These are phyloP conservation scores for Trametes coccinea DNA, from an alignment of 768 basidiomycete genomes.

Conservation along the genomic window DNA sequence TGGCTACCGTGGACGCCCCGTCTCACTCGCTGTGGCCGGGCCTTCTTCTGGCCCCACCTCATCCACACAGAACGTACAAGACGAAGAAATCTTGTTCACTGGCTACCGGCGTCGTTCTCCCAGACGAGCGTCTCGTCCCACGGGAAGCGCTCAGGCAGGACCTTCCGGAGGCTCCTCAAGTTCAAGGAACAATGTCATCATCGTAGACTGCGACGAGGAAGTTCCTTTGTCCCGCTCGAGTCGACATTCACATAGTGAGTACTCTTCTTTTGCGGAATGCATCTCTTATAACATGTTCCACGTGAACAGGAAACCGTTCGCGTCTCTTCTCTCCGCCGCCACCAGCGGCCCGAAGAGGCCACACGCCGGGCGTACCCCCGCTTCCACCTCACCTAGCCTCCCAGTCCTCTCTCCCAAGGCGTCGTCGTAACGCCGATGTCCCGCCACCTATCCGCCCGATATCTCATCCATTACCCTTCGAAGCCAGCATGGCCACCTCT, in stretches of 20 bases:
- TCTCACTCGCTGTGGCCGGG: not conserved
- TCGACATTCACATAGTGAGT: constrained; percentile 20
- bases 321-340: constrained; percentile 31
- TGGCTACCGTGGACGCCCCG: constrained; percentile 24
- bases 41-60: not conserved
- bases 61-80: constrained; percentile 7
- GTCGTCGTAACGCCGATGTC: constrained; percentile 32
- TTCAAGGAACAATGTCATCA: constrained; percentile 25
- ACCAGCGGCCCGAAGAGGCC: constrained; percentile 41
- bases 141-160: constrained; percentile 11
- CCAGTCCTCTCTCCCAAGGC: constrained; percentile 41
- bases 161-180: not conserved
- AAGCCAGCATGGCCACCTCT: constrained; percentile 35
- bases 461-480: constrained; percentile 53
- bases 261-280: not conserved
- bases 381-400: constrained; percentile 41
- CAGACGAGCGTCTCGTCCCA: constrained; percentile 7
- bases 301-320: constrained; percentile 7
- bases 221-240: constrained; percentile 21
- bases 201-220: constrained; percentile 44
- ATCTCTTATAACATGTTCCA: too few relatives aligned
- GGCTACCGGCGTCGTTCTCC: constrained; percentile 14
- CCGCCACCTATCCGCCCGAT: constrained; percentile 44
- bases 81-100: constrained; percentile 19
- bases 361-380: constrained; percentile 59